Evolutionary conservation across 371 early-diverging fungal species (phyloP).

Genomic region (Apophysomyces sp.): DNA sequence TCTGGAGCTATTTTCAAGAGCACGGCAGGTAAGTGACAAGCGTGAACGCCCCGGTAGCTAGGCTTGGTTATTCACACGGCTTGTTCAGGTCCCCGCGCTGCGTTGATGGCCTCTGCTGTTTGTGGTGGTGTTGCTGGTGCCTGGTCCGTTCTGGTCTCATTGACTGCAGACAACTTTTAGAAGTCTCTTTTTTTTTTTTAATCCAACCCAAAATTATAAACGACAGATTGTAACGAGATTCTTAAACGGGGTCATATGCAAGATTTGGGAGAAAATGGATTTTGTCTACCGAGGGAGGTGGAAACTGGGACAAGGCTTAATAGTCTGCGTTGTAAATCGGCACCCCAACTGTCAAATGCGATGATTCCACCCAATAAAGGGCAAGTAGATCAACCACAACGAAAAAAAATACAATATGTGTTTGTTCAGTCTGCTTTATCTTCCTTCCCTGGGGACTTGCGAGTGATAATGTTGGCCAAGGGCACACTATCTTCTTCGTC

Average conservation of each 20-base stretch:
- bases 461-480: background rate
- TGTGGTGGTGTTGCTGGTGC: slow-evolving; percentile 58
- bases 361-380: too few species aligned
- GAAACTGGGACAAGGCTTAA: too few species aligned
- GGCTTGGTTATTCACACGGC: background rate
- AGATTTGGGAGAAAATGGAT: too few species aligned
- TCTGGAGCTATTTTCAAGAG: slow-evolving; percentile 81
- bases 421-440: background rate
- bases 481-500: slow-evolving; percentile 14
- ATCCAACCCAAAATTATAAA: too few species aligned
- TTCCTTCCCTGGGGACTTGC: background rate
- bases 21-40: slow-evolving; percentile 47
- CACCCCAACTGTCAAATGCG: too few species aligned
- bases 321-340: too few species aligned
- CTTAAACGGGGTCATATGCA: too few species aligned
- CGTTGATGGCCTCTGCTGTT: slow-evolving; percentile 57
- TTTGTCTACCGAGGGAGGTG: too few species aligned
- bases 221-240: too few species aligned
- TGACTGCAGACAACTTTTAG: slow-evolving; percentile 24
- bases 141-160: slow-evolving; percentile 44
- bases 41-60: background rate
- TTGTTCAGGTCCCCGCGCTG: slow-evolving; percentile 47
- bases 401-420: background rate
- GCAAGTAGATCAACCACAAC: too few species aligned
- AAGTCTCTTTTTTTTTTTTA: background rate